A percentile compares a stretch with the other conserved stretches of the same genome.
These are phyloP conservation scores for Collybia sordida DNA, from an alignment of 768 basidiomycete genomes.

Conservation along the genomic window DNA sequence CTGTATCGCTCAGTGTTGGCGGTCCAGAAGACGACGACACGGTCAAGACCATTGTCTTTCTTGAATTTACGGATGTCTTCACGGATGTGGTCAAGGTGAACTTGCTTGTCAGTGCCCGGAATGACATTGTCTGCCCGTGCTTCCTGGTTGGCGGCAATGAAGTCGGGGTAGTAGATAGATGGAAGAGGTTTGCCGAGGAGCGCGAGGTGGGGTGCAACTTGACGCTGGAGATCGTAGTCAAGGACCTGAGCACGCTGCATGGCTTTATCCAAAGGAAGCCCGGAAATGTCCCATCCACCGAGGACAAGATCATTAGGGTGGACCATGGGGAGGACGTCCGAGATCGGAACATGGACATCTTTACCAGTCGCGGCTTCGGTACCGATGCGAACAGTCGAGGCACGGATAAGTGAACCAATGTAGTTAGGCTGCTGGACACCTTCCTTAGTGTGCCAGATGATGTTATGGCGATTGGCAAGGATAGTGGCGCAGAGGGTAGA, in stretches of 20 bases:
- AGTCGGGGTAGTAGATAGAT: constrained; percentile 96
- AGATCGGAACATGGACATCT: constrained; percentile 91
- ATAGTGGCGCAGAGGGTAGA: constrained; percentile 92
- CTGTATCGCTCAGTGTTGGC: constrained; percentile 99
- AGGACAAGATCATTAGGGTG: constrained; percentile 98
- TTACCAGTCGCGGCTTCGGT: constrained; percentile 76
- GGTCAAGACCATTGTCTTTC: constrained; percentile 75
- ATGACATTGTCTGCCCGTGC: constrained; percentile 94
- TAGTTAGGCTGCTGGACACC: constrained; percentile 96
- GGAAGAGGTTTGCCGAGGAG: constrained; percentile 82
- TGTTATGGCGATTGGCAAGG: constrained; percentile 93
- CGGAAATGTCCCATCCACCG: constrained; percentile 98
- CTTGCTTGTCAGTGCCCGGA: constrained; percentile 83
- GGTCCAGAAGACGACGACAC: constrained; percentile 95
- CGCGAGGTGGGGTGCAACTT: constrained; percentile 85
- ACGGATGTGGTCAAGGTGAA: constrained; percentile 89
- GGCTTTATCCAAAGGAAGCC: constrained; percentile 80
- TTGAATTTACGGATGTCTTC: constrained; percentile 96
- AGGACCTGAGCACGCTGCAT: constrained; percentile 94
- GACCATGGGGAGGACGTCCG: constrained; percentile 94
- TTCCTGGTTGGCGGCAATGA: constrained; percentile 97
- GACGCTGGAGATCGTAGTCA: constrained; percentile 95
- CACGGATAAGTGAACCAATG: constrained; percentile 94
- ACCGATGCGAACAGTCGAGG: constrained; percentile 92
- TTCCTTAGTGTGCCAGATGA: constrained; percentile 91